phyloP scores from a whole-genome alignment of 2,329 filamentous ascomycete species.

The Epichloe scottii region DNA sequence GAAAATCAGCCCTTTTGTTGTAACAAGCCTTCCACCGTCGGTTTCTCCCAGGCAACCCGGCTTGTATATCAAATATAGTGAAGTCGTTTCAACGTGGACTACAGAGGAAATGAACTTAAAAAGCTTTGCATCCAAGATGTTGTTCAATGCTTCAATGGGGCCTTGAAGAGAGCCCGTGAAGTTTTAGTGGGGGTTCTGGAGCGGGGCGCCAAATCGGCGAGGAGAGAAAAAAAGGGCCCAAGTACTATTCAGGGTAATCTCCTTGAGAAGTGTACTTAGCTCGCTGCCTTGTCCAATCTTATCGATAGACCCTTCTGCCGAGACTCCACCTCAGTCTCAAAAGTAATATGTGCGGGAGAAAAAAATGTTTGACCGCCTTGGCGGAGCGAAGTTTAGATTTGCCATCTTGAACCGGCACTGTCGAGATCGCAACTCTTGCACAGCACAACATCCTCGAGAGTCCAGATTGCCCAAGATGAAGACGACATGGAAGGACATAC shows the following conservation, averaged over 20 bases:
- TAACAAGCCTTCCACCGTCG: neutral
- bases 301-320: slow-evolving; percentile 14
- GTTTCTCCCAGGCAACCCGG: neutral
- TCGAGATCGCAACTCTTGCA: slow-evolving; percentile 4
- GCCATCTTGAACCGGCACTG: slow-evolving; percentile 10
- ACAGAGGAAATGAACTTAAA: neutral
- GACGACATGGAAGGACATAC: slow-evolving; percentile 64
- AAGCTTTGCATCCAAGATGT: neutral
- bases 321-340: slow-evolving; percentile 12
- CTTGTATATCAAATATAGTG: too few relatives aligned
- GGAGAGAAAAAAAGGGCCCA: neutral
- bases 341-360: slow-evolving; percentile 12
- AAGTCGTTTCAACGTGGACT: too few relatives aligned
- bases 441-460: neutral
- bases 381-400: slow-evolving; percentile 9
- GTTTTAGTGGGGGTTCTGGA: slow-evolving; percentile 8
- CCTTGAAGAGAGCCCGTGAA: neutral
- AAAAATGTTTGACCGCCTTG: slow-evolving; percentile 20
- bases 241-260: neutral
- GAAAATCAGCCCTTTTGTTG: neutral
- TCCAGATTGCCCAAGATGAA: slow-evolving; percentile 34
- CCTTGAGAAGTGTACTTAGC: neutral
- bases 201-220: neutral
- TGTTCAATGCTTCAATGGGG: neutral
- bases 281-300: slow-evolving; percentile 3